Conservation (phyloP, 2,329 filamentous ascomycete species). For the Huntiella bhutanensis region DNA sequence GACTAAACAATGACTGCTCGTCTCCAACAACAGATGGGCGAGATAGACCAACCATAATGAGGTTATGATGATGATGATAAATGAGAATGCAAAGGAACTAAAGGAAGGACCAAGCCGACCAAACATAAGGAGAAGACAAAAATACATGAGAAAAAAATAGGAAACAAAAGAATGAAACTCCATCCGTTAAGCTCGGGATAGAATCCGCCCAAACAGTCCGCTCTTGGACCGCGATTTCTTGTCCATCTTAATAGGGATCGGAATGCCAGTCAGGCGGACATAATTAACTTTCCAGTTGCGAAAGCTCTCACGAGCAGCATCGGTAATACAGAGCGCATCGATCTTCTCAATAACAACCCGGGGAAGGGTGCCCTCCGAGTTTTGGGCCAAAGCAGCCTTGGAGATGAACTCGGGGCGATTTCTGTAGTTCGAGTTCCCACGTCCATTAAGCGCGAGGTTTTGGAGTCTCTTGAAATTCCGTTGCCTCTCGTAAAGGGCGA, state of each 20-base stretch:
- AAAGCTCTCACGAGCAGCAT: conserved; percentile 9
- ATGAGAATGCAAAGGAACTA: no score
- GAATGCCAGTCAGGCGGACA: conserved; percentile 6
- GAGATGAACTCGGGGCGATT: conserved; percentile 9
- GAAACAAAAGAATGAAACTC: background rate
- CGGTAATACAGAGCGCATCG: conserved; percentile 10
- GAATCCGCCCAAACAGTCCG: conserved; percentile 7
- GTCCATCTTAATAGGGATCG: conserved; percentile 6
- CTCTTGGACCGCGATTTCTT: conserved; percentile 1
- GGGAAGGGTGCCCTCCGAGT: conserved; percentile 5
- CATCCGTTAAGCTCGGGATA: conserved; percentile 4
- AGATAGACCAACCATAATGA: no score
- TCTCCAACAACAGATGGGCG: no score
- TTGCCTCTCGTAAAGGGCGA: conserved; percentile 10
- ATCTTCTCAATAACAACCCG: conserved; percentile 8
- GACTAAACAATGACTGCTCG: no score
- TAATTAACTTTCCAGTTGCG: conserved; percentile 6
- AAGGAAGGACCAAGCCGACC: no score
- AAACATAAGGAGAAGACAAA: no score
- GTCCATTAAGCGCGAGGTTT: conserved; percentile 3
- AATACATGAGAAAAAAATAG: background rate
- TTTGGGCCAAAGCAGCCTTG: conserved; percentile 4
- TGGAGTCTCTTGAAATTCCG: conserved; percentile 8
- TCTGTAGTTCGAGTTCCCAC: conserved; percentile 6
- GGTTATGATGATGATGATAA: no score